A percentile compares a stretch with the other conserved stretches of the same genome.
Conservation (phyloP, 2,329 filamentous ascomycete species). For the Cladosporium austrohemisphaericum region DNA sequence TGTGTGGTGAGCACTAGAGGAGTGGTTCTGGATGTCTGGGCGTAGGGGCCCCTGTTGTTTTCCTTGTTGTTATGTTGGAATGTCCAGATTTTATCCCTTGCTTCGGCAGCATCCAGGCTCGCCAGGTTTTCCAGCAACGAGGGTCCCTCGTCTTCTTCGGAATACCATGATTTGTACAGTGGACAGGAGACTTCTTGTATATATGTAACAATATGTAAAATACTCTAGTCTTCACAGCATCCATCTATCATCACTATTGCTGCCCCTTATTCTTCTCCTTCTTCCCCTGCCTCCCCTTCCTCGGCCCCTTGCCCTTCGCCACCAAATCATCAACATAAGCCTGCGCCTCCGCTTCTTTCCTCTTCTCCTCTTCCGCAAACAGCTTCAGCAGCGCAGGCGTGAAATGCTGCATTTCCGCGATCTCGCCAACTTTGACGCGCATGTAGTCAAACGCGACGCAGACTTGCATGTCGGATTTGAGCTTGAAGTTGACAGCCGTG, state of each 20-base stretch:
- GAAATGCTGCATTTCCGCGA: conserved; percentile 62
- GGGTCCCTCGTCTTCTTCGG: no score
- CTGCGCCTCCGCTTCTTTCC: conserved; percentile 6
- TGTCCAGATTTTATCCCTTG: no score
- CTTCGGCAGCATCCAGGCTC: no score
- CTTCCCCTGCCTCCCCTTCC: conserved; percentile 12
- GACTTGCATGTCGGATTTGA: conserved; percentile 57
- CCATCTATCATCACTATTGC: no score
- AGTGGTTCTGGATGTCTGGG: no score
- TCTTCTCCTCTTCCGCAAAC: conserved; percentile 46
- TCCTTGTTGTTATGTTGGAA: no score
- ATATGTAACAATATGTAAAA: no score
- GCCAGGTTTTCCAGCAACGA: no score
- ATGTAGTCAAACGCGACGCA: conserved; percentile 77
- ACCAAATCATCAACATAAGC: background rate
- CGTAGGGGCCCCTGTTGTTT: no score
- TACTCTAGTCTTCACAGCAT: conserved; percentile 3
- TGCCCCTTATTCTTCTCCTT: background rate
- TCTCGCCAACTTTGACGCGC: conserved; percentile 67
- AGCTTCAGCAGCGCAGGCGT: conserved; percentile 57
- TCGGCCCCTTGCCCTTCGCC: background rate
- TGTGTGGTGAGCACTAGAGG: no score
- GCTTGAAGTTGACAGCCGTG: conserved; percentile 32
- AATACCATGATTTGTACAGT: no score
- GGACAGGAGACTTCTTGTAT: no score